Base-by-base conservation (phyloP, 805 yeast genomes). In the Candida sithepensis region DNA sequence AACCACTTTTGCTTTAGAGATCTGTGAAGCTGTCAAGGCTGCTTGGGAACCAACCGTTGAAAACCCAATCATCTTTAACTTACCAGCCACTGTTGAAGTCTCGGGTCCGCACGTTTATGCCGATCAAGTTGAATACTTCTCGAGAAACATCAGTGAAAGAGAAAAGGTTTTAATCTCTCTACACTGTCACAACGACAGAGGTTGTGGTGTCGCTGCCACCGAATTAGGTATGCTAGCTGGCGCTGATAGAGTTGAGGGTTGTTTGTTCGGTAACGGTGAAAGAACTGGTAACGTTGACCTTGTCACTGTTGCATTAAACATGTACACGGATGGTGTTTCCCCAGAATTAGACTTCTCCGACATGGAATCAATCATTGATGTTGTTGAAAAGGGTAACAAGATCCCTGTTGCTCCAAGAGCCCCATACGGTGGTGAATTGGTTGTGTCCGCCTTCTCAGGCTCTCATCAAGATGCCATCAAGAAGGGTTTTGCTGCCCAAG, bases 271-370 rank as follows among this genome's bases (percentile, higher is more conserved):
- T 60, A 85, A 84, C 66, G 92, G 92, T 69, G 92, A 85, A 74
- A 75, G 92, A 71, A 85, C 92, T 24, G 92, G 92, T 71, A 85
- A 85, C 64, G 91, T 85, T 56, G 92, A 85, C 66, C 71, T 85
- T 53, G 81, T 82, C 44, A 85, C 90, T 21, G 79, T 85, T 51
- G 92, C 88, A 2, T 70, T 85, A 58, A 85, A 85, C 73, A 67
- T 85, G 81, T 85, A 85, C 72, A 85, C 90, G 24, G 85, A 84
- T 57, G 92, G 92, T 57, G 79, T 84, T 39, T 65, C 84, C 36
- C 91, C 92, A 49, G 74, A 79, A 36, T 72, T 85, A 56, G 91
- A 85, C 62, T 82, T 85, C 61, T 81, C 87, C 19, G 86, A 85
- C 58, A 68, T 85, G 51, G 81, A 81, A 60, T 73, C 79, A 8